phyloP scores from a whole-genome alignment of 176 grass and related monocot genomes.

The Sorghum bicolor region DNA sequence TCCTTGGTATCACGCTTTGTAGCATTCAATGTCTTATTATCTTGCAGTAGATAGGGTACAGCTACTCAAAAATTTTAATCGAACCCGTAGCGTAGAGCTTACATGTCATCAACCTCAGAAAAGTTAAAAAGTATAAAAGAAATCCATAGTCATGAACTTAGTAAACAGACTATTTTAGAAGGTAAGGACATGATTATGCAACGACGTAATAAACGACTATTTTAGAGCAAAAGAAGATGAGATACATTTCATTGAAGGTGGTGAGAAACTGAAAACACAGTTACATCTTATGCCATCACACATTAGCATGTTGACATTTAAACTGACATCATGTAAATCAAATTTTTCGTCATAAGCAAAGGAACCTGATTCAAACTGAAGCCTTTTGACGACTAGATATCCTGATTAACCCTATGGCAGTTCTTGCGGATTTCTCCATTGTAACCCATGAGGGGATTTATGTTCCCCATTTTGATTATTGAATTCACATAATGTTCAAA shows the following conservation, averaged over 20 bases:
- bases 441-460: constrained; percentile 49
- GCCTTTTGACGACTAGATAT: constrained; percentile 21
- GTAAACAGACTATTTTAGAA: too few species aligned
- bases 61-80: neutral
- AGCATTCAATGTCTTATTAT: neutral
- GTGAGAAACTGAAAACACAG: constrained; percentile 5
- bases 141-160: neutral
- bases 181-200: neutral
- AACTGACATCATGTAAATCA: constrained; percentile 6
- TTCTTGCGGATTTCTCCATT: constrained; percentile 71
- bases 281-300: constrained; percentile 27
- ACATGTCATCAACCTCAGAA: neutral
- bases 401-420: constrained; percentile 48
- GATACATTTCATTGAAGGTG: constrained; percentile 17
- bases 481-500: constrained; percentile 74
- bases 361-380: neutral
- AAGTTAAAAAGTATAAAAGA: neutral
- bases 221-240: constrained; percentile 3
- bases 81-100: neutral
- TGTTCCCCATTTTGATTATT: constrained; percentile 72
- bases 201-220: neutral
- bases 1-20: neutral
- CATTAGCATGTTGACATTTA: constrained; percentile 30
- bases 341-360: constrained; percentile 31
- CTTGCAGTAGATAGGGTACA: neutral